Conservation (phyloP, 2,329 filamentous ascomycete species). For the Fusarium sp. region DNA sequence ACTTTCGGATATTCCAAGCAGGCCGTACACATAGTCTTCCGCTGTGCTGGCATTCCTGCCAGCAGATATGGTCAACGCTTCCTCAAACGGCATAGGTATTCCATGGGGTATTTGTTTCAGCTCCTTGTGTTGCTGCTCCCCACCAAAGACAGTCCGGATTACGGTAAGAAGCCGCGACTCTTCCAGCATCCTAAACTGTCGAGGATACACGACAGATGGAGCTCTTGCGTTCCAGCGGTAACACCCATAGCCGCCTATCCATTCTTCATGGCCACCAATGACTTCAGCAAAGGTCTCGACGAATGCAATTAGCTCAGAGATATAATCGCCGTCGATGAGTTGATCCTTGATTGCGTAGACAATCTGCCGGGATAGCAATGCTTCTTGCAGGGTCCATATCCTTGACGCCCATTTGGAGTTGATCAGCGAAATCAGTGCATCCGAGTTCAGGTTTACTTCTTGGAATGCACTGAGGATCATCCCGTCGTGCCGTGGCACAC, state of each 20-base stretch:
- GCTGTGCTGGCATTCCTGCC: neutral
- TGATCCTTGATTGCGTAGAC: neutral
- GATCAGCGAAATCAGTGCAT: neutral
- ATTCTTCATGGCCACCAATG: neutral
- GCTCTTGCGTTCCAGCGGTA: neutral
- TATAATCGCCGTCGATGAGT: neutral
- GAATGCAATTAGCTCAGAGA: neutral
- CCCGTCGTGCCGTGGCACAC: neutral
- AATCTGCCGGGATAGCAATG: neutral
- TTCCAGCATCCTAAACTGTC: neutral
- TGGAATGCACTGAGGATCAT: neutral
- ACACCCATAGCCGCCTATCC: neutral
- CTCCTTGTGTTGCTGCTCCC: neutral
- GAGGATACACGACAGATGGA: neutral
- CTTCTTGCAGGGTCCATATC: neutral
- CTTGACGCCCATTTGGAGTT: neutral
- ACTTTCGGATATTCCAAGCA: neutral
- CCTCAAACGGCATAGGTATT: neutral
- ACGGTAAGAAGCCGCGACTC: neutral
- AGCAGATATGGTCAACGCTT: neutral
- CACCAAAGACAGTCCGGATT: neutral
- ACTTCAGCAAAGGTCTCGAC: neutral
- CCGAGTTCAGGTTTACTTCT: neutral
- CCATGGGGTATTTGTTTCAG: neutral
- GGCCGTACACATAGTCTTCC: neutral